These are phyloP conservation scores for Dujonia santamariae DNA, from an alignment of 1,139 yeast genomes.

Conservation along the genomic window DNA sequence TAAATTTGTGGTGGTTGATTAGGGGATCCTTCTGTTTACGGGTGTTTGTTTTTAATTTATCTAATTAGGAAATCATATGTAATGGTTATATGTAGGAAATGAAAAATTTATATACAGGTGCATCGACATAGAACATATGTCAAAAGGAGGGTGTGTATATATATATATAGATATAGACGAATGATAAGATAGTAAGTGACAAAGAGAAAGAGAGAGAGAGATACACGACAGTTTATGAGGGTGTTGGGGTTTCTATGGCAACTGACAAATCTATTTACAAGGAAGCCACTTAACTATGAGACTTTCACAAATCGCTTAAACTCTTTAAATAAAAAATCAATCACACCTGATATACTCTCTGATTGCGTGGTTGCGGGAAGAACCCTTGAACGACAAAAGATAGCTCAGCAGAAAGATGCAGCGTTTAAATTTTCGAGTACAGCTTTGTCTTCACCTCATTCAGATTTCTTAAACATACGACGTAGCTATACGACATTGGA, in stretches of 20 bases:
- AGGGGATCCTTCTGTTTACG: no score
- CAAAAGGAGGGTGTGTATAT: no score
- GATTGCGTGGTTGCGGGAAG: constrained; percentile 27
- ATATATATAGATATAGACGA: no score
- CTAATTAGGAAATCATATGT: no score
- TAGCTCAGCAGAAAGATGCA: constrained; percentile 1
- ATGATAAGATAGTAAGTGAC: no score
- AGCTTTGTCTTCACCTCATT: background rate
- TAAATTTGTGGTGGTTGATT: no score
- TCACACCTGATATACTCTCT: constrained; percentile 11
- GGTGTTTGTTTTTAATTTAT: no score
- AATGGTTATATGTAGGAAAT: no score
- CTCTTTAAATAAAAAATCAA: constrained; percentile 18
- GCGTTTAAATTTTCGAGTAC: background rate
- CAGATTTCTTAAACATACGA: constrained; percentile 5
- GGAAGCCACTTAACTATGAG: constrained; percentile 27
- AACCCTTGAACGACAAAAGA: constrained; percentile 14
- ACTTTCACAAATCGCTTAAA: constrained; percentile 19
- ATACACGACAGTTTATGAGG: no score
- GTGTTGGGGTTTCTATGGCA: background rate
- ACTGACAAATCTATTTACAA: constrained; percentile 13
- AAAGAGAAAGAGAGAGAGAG: no score
- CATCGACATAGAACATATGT: no score
- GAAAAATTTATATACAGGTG: no score
- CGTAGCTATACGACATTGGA: constrained; percentile 10